Evolutionary conservation across 1,284 basidiomycete species (phyloP).

Genomic region (Xerocomus minutiporus): DNA sequence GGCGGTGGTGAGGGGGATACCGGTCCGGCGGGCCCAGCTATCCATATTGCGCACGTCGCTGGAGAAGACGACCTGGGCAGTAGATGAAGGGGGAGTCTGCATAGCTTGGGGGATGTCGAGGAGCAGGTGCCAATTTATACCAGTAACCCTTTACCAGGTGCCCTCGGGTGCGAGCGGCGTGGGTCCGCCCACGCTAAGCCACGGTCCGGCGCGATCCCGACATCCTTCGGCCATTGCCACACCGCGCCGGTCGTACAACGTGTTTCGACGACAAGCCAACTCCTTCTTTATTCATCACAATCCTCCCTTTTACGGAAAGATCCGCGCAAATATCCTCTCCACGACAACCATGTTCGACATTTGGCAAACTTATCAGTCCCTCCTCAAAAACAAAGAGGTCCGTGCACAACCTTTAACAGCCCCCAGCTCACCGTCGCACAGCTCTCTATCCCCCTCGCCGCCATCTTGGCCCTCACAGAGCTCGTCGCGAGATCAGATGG

Average conservation of each 20-base stretch:
- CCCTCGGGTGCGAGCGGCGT: slow-evolving; percentile 16
- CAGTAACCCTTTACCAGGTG: slow-evolving; percentile 29
- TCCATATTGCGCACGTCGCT: slow-evolving; percentile 75
- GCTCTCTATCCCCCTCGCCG: slow-evolving; percentile 84
- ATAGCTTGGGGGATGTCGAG: slow-evolving; percentile 23
- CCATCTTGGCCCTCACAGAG: slow-evolving; percentile 77
- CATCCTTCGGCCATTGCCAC: slow-evolving; percentile 39
- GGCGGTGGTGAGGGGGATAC: slow-evolving; percentile 73
- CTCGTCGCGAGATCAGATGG: slow-evolving; percentile 72
- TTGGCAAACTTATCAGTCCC: slow-evolving; percentile 49
- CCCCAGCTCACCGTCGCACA: slow-evolving; percentile 28
- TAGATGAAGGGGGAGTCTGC: slow-evolving; percentile 37
- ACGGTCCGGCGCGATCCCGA: slow-evolving; percentile 48
- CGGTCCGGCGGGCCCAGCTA: slow-evolving; percentile 70
- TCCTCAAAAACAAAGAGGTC: slow-evolving; percentile 58
- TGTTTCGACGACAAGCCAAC: slow-evolving; percentile 48
- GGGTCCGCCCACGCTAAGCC: slow-evolving; percentile 37
- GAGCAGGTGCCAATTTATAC: slow-evolving; percentile 26
- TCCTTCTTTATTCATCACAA: slow-evolving; percentile 16
- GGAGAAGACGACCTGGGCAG: slow-evolving; percentile 69
- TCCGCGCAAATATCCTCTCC: slow-evolving; percentile 29
- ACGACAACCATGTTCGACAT: slow-evolving; percentile 45
- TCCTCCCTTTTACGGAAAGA: slow-evolving; percentile 8
- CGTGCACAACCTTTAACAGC: slow-evolving; percentile 10
- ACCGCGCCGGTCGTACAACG: slow-evolving; percentile 51